Evolutionary conservation across 371 early-diverging fungal species (phyloP).

Genomic region (Umbelopsis sp.): DNA sequence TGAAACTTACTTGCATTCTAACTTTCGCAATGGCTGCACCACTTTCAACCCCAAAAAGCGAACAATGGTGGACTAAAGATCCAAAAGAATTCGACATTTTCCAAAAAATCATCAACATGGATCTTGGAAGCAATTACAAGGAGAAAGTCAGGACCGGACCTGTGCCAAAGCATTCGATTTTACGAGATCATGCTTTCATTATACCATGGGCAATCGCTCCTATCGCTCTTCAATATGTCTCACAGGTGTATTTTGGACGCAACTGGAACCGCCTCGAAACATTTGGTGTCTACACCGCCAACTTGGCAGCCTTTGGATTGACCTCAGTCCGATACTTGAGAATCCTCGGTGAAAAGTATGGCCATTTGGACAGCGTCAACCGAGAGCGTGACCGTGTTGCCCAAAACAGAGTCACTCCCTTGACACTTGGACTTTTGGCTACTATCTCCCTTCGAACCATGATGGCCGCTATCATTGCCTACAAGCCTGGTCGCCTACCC

Average conservation of each 20-base stretch:
- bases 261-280: background rate
- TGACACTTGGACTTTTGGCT: background rate
- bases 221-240: slow-evolving; percentile 13
- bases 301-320: slow-evolving; percentile 8
- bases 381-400: slow-evolving; percentile 17
- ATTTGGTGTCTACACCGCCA: slow-evolving; percentile 4
- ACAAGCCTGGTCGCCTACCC: background rate
- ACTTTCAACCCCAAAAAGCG: slow-evolving; percentile 7
- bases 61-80: slow-evolving; percentile 17
- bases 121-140: slow-evolving; percentile 7
- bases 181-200: background rate
- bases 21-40: slow-evolving; percentile 9
- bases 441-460: slow-evolving; percentile 15
- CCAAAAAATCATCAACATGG: slow-evolving; percentile 7
- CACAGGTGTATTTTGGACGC: background rate
- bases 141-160: background rate
- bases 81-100: background rate
- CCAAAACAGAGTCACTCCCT: slow-evolving; percentile 3
- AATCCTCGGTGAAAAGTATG: slow-evolving; percentile 10
- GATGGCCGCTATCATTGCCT: slow-evolving; percentile 15
- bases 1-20: background rate
- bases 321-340: background rate
- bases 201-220: slow-evolving; percentile 12
- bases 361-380: slow-evolving; percentile 12
- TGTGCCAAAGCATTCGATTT: background rate